Evolutionary conservation across 352 stramenopile genomes (phyloP).

Genomic region (Phytophthora pinifolia): DNA sequence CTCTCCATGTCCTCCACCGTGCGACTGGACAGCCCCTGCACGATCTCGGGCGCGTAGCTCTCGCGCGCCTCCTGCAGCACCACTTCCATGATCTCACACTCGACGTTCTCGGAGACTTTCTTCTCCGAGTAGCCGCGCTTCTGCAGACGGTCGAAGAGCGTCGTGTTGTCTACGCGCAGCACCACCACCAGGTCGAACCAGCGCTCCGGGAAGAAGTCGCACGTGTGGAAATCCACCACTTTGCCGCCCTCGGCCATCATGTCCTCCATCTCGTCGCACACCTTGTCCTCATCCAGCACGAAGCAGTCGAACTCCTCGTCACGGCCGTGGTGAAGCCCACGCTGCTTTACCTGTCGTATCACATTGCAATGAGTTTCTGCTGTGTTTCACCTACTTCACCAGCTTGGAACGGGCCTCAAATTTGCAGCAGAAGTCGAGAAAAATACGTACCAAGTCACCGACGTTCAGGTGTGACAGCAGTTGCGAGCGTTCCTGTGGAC

Average conservation of each 20-base stretch:
- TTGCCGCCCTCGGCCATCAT: constrained; percentile 88
- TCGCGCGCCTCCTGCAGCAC: constrained; percentile 96
- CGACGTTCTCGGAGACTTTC: constrained; percentile 96
- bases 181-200: constrained; percentile 97
- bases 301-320: constrained; percentile 97
- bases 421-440: constrained; percentile 10
- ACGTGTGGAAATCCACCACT: constrained; percentile 97
- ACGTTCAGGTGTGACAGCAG: constrained; percentile 94
- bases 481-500: constrained; percentile 66
- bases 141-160: constrained; percentile 87
- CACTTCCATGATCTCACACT: constrained; percentile 99
- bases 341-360: constrained; percentile 56
- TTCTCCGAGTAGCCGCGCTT: constrained; percentile 94
- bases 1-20: constrained; percentile 96
- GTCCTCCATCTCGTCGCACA: constrained; percentile 95
- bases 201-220: constrained; percentile 97
- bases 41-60: constrained; percentile 94
- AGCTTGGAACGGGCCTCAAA: neutral
- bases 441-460: constrained; percentile 80
- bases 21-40: constrained; percentile 94
- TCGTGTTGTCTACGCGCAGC: constrained; percentile 91
- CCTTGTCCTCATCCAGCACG: constrained; percentile 97
- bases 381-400: neutral
- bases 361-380: constrained; percentile 15
- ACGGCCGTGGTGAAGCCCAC: constrained; percentile 72